A percentile compares a stretch with the other conserved stretches of the same genome.
Conservation (phyloP, 2,329 filamentous ascomycete species). For the Sarocladium kiliense region DNA sequence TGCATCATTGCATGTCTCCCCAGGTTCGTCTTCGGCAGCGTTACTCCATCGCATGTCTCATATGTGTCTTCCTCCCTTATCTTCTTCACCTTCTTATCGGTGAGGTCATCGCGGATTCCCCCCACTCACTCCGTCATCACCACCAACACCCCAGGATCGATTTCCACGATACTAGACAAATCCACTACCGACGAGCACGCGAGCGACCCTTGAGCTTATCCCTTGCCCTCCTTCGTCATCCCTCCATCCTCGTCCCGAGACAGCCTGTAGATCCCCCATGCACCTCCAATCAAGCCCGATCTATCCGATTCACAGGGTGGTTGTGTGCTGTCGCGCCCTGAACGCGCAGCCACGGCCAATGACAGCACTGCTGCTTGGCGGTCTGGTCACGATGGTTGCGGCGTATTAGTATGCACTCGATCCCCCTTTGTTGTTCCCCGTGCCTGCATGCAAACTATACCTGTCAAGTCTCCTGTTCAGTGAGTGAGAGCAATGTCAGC, state of each 20-base stretch:
- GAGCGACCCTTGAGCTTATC: not conserved
- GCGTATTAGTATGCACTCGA: not conserved
- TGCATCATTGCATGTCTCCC: no score
- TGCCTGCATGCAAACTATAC: not conserved
- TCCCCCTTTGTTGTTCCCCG: not conserved
- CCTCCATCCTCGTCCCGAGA: not conserved
- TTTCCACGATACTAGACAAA: not conserved
- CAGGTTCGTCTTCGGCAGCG: no score
- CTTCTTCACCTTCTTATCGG: not conserved
- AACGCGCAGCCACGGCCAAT: not conserved
- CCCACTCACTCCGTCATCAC: not conserved
- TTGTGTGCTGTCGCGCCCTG: not conserved
- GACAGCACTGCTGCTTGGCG: not conserved
- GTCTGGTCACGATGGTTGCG: not conserved
- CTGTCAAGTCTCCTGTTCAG: no score
- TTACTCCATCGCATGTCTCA: no score
- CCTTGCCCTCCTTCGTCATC: not conserved
- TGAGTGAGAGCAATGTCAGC: not conserved
- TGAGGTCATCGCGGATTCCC: not conserved
- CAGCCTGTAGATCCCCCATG: constrained; percentile 3
- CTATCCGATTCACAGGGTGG: not conserved
- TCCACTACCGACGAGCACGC: not conserved
- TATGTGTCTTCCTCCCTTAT: no score
- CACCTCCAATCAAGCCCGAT: not conserved
- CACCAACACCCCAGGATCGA: not conserved